Base-by-base conservation (phyloP, 108 stramenopile genomes). In the Fistulifera pelliculosa region DNA sequence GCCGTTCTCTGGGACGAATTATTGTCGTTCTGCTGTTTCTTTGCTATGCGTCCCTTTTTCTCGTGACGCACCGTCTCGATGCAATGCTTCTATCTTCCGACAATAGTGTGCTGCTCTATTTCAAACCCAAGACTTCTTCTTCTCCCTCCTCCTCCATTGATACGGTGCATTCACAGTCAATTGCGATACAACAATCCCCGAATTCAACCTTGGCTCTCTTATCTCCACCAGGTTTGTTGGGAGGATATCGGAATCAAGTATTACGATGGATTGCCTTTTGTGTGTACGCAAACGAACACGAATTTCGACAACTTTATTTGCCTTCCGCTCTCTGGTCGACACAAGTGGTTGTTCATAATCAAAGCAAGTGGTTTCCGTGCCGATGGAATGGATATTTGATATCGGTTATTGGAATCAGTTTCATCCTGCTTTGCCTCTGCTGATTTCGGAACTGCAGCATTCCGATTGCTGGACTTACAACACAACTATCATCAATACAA, bases 181-280 rank as follows among this genome's bases (percentile, higher is more conserved):
- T n/a, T n/a, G n/a, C n/a, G 31, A 35, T 35, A 6, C 31, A 35
- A 8, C 31, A 35, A 35, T 35, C 31, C 8, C 44, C 44, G 5
- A 45, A 45, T 45, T 19, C 44, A 4, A 51, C 56, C 1, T 27
- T 57, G 2, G 73, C 72, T 1, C 49, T 79, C 4, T 31, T 79
- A 27, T 71, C 57, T 50, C 77, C 77, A 14, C 68, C 73, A 11
- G 75, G 76, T 0, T 51, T 86, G 14, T 23, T 75, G 2, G 80
- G 84, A 11, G 84, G 84, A 27, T 80, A 68, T 56, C 69, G 78
- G 1, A 89, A 89, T 64, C 87, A 89, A 68, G 78, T 74, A 28
- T 77, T 89, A 54, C 66, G 83, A 21, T 80, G 84, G 28, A 60
- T 84, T 4, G 66, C 63, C 0, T 73, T 84, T 18, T 61, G 82